Percentiles rank a stretch among this genome's conserved stretches.
Conservation (phyloP, 768 basidiomycete genomes). For the Macrolepiota dolichaula region DNA sequence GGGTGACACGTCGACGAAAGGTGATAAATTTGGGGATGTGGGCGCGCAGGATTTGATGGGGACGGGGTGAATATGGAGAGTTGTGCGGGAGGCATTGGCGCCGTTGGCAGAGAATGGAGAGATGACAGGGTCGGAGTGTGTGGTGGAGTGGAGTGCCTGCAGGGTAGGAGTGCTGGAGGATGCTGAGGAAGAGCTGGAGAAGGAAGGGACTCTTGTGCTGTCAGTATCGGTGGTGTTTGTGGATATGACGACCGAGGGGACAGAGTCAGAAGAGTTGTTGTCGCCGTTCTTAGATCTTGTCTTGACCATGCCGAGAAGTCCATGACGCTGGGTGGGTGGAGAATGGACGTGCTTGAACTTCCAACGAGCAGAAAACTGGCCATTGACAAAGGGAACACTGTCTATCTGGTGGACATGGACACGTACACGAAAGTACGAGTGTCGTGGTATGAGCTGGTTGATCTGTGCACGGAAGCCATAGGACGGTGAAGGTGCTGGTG, state of each 20-base stretch:
- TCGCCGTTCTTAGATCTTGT: slow-evolving; percentile 14
- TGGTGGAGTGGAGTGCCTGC: not conserved
- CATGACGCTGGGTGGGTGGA: not conserved
- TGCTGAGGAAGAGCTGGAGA: slow-evolving; percentile 13
- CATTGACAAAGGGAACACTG: slow-evolving; percentile 68
- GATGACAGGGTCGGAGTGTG: slow-evolving; percentile 8
- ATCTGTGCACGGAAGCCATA: not conserved
- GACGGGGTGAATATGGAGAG: slow-evolving; percentile 11
- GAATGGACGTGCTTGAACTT: slow-evolving; percentile 53
- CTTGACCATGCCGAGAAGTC: slow-evolving; percentile 14
- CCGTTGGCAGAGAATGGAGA: slow-evolving; percentile 15
- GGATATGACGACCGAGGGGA: slow-evolving; percentile 16
- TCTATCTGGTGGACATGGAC: slow-evolving; percentile 56
- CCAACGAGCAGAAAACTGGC: slow-evolving; percentile 71
- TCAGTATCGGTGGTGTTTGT: not conserved
- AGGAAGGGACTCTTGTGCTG: slow-evolving; percentile 12
- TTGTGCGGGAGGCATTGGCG: slow-evolving; percentile 1
- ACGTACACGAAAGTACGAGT: not conserved
- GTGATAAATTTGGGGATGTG: not conserved
- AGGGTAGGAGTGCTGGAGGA: slow-evolving; percentile 1
- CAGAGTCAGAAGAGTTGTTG: slow-evolving; percentile 6
- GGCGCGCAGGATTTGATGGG: slow-evolving; percentile 11
- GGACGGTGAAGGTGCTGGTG: not conserved
- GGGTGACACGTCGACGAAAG: not conserved
- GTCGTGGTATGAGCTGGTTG: not conserved